Percentiles rank a stretch among this genome's conserved stretches.
Evolutionary conservation across 2,329 filamentous ascomycete species (phyloP).

Genomic region (Xylariaceae sp.): DNA sequence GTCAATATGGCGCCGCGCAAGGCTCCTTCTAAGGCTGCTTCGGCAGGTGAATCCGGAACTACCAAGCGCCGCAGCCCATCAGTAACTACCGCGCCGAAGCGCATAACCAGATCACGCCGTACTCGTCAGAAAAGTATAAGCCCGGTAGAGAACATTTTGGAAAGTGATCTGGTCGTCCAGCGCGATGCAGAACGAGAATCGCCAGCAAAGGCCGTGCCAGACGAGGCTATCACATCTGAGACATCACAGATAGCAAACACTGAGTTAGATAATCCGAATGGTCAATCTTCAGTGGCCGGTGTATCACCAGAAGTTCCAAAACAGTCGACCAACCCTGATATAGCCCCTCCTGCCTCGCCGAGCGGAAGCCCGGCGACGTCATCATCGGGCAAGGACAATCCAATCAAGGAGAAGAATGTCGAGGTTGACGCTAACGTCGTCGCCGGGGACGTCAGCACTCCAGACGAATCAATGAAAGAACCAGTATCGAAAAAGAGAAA

Average conservation of each 20-base stretch:
- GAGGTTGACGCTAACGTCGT: slow-evolving; percentile 7
- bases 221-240: slow-evolving; percentile 6
- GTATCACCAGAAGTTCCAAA: not conserved
- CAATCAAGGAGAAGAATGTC: slow-evolving; percentile 14
- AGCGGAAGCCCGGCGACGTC: slow-evolving; percentile 1
- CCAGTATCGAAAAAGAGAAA: slow-evolving; percentile 28
- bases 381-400: slow-evolving; percentile 3
- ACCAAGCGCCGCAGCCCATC: not conserved
- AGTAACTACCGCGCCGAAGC: slow-evolving; percentile 4
- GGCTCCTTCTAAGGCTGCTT: slow-evolving; percentile 1
- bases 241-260: not conserved
- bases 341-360: slow-evolving; percentile 16
- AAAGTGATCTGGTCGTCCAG: slow-evolving; percentile 14
- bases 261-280: not conserved
- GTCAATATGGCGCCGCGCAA: slow-evolving; percentile 22
- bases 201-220: not conserved
- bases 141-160: not conserved
- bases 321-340: not conserved
- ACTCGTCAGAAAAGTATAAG: not conserved
- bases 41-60: not conserved
- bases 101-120: not conserved
- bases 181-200: not conserved
- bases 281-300: not conserved
- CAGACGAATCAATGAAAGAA: slow-evolving; percentile 18
- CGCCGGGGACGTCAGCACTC: slow-evolving; percentile 7